Evolutionary conservation across 805 yeast species (phyloP), one percentile per base, ranked within the genome.

Genomic region (Barnettozyma vustinii): DNA sequence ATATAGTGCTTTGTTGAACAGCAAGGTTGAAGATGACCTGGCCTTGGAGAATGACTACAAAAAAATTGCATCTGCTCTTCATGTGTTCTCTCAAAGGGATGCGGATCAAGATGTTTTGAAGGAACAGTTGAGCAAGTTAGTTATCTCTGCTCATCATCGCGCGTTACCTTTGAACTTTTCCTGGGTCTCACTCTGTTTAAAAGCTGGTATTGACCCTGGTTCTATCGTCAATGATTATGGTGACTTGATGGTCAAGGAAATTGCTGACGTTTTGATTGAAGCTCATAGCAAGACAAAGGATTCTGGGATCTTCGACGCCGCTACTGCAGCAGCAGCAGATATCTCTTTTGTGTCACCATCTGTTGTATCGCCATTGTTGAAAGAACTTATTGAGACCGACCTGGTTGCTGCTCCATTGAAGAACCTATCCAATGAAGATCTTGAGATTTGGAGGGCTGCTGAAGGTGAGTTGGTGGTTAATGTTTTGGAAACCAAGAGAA

Each of bases 171-270:
- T 71, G 61, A 67, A 76, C 51, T 53, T 55, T 12, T 83, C 84
- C 1, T 92, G 98, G 98, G 84, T 89, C 32, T 86, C 86, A 0
- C 65, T 89, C 39, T 81, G 81, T 35, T 77, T 83, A 57, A 70
- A 77, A 42, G 75, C 85, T 8, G 60, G 66, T 2, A 57, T 75
- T 27, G 95, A 91, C 61, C 87, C 96, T 2, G 85, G 85, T 15
- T 54, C 57, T 1, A 62, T 88, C 30, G 77, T 84, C 2, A 49
- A 59, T 50, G 52, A 60, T 25, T 47, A 62, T 62, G 57, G 63
- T 48, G 41, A 52, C 4, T 35, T 59, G 44, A 51, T 60, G 9
- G 49, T 61, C 19, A 56, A 43, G 37, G 56, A 46, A 25, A 56
- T 62, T 35, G 44, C 54, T n/a, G 44, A 51, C 1, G 47, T 61